Evolutionary conservation across 2,329 filamentous ascomycete species (phyloP).

Genomic region (Trichothecium roseum): DNA sequence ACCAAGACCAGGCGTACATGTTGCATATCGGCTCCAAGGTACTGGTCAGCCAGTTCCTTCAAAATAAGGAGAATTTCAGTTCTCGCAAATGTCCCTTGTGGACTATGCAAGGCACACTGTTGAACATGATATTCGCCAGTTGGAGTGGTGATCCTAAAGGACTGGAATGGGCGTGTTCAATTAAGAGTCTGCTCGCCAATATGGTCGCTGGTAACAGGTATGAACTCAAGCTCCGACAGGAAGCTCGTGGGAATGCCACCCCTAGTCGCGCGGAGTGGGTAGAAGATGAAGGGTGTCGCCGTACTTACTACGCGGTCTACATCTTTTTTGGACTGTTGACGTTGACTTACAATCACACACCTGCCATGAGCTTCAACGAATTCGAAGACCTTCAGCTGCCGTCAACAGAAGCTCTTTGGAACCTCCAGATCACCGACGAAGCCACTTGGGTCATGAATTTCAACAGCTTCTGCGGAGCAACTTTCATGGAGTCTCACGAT

Average conservation of each 20-base stretch:
- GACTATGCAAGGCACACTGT: constrained; percentile 93
- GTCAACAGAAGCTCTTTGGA: constrained; percentile 91
- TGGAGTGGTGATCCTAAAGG: constrained; percentile 98
- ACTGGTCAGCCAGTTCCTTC: constrained; percentile 89
- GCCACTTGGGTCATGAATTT: constrained; percentile 75
- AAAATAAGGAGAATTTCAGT: constrained; percentile 98
- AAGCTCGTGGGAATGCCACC: constrained; percentile 66
- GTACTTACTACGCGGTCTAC: constrained; percentile 97
- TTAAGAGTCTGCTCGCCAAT: constrained; percentile 94
- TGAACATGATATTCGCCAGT: constrained; percentile 99
- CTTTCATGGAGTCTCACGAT: constrained; percentile 89
- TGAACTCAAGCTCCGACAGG: constrained; percentile 85
- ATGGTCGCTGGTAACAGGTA: constrained; percentile 98
- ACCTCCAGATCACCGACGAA: constrained; percentile 69
- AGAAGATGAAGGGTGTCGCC: constrained; percentile 89
- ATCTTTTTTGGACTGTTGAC: constrained; percentile 97
- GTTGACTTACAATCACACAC: constrained; percentile 94
- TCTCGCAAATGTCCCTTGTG: constrained; percentile 94
- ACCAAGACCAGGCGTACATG: constrained; percentile 94
- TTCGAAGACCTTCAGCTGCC: constrained; percentile 89
- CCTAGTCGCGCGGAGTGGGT: constrained; percentile 88
- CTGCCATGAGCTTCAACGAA: constrained; percentile 96
- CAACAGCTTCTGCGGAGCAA: constrained; percentile 60
- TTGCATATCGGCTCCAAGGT: constrained; percentile 97
- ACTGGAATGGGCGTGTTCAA: constrained; percentile 96